Base-by-base conservation (phyloP, 108 stramenopile genomes). In the Cyclotella choctawhatcheeana region DNA sequence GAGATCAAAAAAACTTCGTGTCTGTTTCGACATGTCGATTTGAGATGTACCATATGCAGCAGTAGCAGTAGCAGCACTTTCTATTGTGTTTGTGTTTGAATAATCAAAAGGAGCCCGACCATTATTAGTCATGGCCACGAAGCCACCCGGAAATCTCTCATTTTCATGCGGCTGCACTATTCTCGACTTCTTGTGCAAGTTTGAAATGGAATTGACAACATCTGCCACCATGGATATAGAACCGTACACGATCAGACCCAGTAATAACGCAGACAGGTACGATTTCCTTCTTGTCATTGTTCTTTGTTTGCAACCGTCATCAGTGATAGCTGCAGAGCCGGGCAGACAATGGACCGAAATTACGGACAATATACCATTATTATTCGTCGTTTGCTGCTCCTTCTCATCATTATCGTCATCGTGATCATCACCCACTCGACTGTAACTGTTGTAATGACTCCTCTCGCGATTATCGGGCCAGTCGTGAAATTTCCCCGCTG, bases 141-240 rank as follows among this genome's bases (percentile, higher is more conserved):
- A 67, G 17, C 65, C 65, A 17, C 65, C 65, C 0, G 50, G 65
- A 53, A 67, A 67, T 67, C 65, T 67, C 7, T 67, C 27, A 51
- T 2, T 50, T 53, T 52, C 13, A 51, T 67, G 12, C 5, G 45
- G 8, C 12, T 22, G n/a, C 1, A 17, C 18, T 34, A 25, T 10
- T 32, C 24, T 50, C 5, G 30, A 50, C 22, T 32, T 50, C 2
- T 35, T 31, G 1, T 53, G 6, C 26, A 34, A 21, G 18, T n/a
- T n/a, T n/a, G 30, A 32, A 26, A 67, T 67, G 14, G 65, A 67
- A 34, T 53, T 48, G 50, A 6, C 12, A 27, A 67, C 51, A 67
- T 67, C 65, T 3, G 53, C 20, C 34, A 67, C 35, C 50, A 67
- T 53, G 30, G 65, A 67, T 32, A 67, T 35, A 6, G 50, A 18